Evolutionary conservation across 1,139 yeast species (phyloP), one percentile per base, ranked within the genome.

Genomic region (Zygoascus hellenicus): DNA sequence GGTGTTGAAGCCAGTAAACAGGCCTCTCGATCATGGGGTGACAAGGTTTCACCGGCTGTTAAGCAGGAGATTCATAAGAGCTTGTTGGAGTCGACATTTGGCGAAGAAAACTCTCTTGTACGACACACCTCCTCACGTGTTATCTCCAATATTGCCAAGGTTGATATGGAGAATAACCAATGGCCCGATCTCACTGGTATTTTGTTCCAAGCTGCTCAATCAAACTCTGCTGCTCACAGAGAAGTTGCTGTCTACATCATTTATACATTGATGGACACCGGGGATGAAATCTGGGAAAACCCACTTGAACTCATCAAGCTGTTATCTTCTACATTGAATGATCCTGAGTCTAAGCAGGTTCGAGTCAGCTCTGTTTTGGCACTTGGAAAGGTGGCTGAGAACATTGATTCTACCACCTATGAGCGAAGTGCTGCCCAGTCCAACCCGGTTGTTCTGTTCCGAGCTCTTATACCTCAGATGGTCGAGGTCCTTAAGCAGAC

Each of bases 1-100:
- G 95, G 97, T 53, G 96, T 92, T 51, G 98, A 92, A 69, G 90
- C 90, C 39, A 81, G 96, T 70, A 92, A 94, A 68, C 77, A 85
- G 62, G 80, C 88, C 44, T 62, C 76, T 46, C 73, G 76, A 55
- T 81, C 80, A 62, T 92, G 98, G 98, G 78, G 73, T 36, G 56
- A 36, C n/a, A 31, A 19, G 16, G 38, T 42, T 17, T 14, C 64
- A 29, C n/a, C 39, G 3, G 49, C 32, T 63, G 79, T 45, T 83
- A 50, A 52, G 58, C 77, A 68, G 22, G 58, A 73, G 7, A 81
- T 92, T 63, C 82, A 86, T 63, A 71, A 73, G 38, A 75, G 92
- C 22, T 67, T 90, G 59, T 75, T 92, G 58, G 75, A 77, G 55
- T 76, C 80, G 54, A 81, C 95, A 39, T 81, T 89, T 66, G 72